These are phyloP conservation scores for Stipa capillata DNA, from an alignment of 176 grass and related monocot genomes.

Conservation along the genomic window DNA sequence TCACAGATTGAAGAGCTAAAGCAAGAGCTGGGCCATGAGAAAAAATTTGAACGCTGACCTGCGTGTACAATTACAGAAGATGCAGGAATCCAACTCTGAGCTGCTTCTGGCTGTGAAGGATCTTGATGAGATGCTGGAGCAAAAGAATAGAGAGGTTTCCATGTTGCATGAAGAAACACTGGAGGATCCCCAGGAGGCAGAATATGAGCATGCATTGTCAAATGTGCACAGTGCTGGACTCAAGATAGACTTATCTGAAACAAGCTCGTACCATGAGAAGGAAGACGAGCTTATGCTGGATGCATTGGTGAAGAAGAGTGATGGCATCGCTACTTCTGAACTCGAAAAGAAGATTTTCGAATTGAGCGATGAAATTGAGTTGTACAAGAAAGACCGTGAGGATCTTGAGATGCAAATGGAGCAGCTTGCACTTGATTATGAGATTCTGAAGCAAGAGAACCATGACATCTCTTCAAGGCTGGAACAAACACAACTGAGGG, in stretches of 20 bases:
- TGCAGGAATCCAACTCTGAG: conserved; percentile 97
- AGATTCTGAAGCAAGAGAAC: conserved; percentile 97
- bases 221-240: conserved; percentile 37
- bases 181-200: conserved; percentile 34
- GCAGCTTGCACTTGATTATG: conserved; percentile 92
- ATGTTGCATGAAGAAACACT: conserved; percentile 34
- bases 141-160: conserved; percentile 66
- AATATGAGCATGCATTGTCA: conserved; percentile 42
- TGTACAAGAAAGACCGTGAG: conserved; percentile 88
- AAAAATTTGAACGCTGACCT: conserved; percentile 69
- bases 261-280: conserved; percentile 34
- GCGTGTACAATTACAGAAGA: conserved; percentile 75
- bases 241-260: conserved; percentile 45
- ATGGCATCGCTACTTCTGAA: conserved; percentile 27
- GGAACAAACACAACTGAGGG: conserved; percentile 80
- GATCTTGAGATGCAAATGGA: conserved; percentile 98
- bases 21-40: conserved; percentile 75
- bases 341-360: conserved; percentile 75
- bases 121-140: conserved; percentile 85
- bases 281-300: conserved; percentile 63
- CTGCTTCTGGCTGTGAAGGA: conserved; percentile 87
- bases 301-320: conserved; percentile 55
- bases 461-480: conserved; percentile 84
- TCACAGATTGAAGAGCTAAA: conserved; percentile 74
- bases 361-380: conserved; percentile 63